These are phyloP conservation scores for Eucalyptus rudis DNA, from an alignment of 345 rosid genomes.

Conservation along the genomic window DNA sequence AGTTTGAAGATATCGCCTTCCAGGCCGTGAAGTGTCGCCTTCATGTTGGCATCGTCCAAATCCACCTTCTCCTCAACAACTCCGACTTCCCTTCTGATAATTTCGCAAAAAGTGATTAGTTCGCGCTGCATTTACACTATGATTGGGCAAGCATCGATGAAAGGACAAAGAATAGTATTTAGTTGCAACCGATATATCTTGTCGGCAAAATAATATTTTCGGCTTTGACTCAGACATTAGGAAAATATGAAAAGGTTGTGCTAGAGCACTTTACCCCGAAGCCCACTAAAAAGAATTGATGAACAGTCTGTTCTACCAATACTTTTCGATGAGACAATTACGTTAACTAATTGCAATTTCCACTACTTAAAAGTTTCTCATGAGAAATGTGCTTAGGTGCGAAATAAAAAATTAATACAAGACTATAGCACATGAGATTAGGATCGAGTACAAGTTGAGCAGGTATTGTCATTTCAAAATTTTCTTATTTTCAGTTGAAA, in stretches of 20 bases:
- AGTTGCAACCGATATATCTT: neutral
- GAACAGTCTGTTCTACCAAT: too few relatives aligned
- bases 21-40: neutral
- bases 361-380: too few relatives aligned
- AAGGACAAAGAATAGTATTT: neutral
- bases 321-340: too few relatives aligned
- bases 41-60: conserved; percentile 1
- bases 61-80: neutral
- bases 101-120: neutral
- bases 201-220: neutral
- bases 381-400: too few relatives aligned
- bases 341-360: too few relatives aligned
- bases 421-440: neutral
- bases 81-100: neutral
- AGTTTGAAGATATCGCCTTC: neutral
- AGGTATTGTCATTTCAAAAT: neutral
- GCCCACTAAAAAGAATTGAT: too few relatives aligned
- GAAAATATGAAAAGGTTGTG: neutral
- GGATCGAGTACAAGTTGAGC: neutral
- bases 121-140: neutral
- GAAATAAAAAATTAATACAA: too few relatives aligned
- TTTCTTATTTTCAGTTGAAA: too few relatives aligned
- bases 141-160: neutral
- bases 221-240: neutral
- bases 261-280: neutral